Evolutionary conservation across 352 stramenopile species (phyloP).

Genomic region (Phytophthora podocarpi): DNA sequence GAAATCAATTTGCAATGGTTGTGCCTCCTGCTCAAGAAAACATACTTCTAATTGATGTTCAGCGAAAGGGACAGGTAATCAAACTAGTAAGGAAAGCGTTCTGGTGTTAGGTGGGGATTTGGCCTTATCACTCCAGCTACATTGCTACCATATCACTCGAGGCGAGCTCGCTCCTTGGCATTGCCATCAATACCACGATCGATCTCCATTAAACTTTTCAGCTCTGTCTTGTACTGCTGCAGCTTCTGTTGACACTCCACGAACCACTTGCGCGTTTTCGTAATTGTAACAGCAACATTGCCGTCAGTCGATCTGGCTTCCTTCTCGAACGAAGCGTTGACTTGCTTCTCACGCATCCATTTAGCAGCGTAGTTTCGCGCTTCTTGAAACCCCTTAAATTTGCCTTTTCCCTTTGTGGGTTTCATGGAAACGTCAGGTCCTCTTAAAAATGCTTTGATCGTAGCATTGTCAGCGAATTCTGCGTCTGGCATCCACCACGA

Average conservation of each 20-base stretch:
- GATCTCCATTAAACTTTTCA: background rate
- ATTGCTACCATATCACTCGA: too few species aligned
- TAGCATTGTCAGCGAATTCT: background rate
- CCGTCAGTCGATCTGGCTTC: background rate
- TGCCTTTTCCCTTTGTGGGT: background rate
- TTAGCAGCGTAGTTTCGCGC: slow-evolving; percentile 5
- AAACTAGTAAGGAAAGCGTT: too few species aligned
- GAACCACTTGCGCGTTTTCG: slow-evolving; percentile 8
- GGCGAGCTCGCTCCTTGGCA: background rate
- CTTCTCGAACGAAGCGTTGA: background rate
- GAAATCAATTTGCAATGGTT: too few species aligned
- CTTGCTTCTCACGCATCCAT: background rate
- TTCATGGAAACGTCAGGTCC: slow-evolving; percentile 15
- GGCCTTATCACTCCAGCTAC: too few species aligned
- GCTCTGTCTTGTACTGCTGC: background rate
- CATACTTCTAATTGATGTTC: too few species aligned
- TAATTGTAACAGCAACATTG: background rate
- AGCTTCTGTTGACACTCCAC: background rate
- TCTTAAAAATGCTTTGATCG: slow-evolving; percentile 25
- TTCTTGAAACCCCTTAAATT: background rate
- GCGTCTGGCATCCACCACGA: slow-evolving; percentile 29
- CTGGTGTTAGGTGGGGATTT: too few species aligned
- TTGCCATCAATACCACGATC: background rate
- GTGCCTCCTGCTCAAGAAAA: too few species aligned
- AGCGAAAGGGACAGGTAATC: too few species aligned